Conservation (phyloP, 306 rosid species). For the Sphenostylis stenocarpa region DNA sequence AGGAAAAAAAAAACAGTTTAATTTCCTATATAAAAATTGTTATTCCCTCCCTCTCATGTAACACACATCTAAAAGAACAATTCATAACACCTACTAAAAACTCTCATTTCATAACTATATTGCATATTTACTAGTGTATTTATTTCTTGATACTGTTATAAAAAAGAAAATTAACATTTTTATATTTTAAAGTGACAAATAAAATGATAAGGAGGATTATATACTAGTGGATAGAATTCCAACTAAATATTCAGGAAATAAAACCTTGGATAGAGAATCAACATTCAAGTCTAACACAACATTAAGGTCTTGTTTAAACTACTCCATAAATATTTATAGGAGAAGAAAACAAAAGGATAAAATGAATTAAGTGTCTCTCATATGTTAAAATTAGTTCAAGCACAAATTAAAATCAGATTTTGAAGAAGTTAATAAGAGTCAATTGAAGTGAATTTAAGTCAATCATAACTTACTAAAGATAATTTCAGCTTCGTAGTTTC, state of each 20-base stretch:
- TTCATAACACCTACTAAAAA: background rate
- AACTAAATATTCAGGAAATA: background rate
- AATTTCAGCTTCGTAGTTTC: background rate
- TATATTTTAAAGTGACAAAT: background rate
- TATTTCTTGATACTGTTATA: too few species aligned
- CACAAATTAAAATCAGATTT: too few species aligned
- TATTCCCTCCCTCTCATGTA: background rate
- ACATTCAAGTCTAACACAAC: constrained; percentile 7
- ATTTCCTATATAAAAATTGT: background rate
- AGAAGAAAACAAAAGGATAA: background rate
- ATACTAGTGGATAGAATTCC: background rate
- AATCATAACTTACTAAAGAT: background rate
- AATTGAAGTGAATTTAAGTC: background rate
- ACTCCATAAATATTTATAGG: background rate
- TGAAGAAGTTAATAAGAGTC: background rate
- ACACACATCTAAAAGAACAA: background rate
- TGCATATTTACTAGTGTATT: background rate
- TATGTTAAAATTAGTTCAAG: too few species aligned
- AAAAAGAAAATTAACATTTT: background rate
- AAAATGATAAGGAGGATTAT: background rate
- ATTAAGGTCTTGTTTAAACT: background rate
- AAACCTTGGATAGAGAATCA: background rate
- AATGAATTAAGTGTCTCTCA: background rate
- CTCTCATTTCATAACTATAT: background rate
- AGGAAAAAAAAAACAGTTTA: background rate